Percentiles rank a stretch among this genome's conserved stretches.
Conservation (phyloP, 148 eudicot genomes). For the Gaultheria prostrata region DNA sequence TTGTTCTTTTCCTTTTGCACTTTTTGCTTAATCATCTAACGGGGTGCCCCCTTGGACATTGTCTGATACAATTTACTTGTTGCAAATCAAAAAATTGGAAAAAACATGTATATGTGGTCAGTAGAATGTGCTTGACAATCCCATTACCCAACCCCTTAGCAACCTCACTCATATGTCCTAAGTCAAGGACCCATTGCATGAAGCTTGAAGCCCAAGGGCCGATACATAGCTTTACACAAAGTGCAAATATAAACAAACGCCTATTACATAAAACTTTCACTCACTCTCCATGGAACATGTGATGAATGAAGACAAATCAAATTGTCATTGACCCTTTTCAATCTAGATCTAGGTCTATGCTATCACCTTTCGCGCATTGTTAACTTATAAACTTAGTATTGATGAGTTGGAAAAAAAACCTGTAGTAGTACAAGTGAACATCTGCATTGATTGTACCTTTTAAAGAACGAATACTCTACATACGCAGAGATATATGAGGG, state of each 20-base stretch:
- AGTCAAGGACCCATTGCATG: not conserved
- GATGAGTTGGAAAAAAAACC: not conserved
- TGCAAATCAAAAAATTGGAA: not conserved
- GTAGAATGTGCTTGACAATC: not conserved
- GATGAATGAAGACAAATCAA: not conserved
- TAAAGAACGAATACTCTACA: not conserved
- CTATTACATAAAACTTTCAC: not conserved
- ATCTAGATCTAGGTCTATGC: not conserved
- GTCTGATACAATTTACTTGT: not conserved
- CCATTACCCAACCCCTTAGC: not conserved
- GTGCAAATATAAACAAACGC: not conserved
- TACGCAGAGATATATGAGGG: not conserved
- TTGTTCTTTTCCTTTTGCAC: not conserved
- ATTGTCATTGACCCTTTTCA: not conserved
- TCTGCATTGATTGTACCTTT: too few species aligned
- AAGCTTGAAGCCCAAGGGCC: not conserved
- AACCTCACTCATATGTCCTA: not conserved
- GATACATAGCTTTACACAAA: not conserved
- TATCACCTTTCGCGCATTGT: not conserved
- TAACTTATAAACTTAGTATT: not conserved
- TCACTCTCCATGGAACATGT: not conserved
- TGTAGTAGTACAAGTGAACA: too few species aligned
- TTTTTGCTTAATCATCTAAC: not conserved
- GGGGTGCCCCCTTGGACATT: not conserved
- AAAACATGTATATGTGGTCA: not conserved